Base-by-base conservation (phyloP, 1,284 basidiomycete species). In the Cutaneotrichosporon sp. region DNA sequence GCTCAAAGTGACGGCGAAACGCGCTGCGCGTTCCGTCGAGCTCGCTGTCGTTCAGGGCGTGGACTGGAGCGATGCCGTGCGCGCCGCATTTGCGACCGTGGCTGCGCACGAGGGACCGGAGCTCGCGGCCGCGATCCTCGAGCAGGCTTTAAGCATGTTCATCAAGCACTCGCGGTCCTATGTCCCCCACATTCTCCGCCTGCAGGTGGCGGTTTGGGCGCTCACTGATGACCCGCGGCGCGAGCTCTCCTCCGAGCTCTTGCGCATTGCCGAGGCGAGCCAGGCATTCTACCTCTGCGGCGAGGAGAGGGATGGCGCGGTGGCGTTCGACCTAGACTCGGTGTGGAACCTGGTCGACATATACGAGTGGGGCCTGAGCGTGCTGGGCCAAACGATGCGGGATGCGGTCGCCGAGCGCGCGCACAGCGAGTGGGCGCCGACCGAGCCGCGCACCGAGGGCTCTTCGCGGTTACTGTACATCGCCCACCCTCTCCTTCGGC, bases 331-430 rank as follows among this genome's bases (percentile, higher is more conserved):
- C 55, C 68, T 76, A 10, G 76, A 76, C 61, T 72, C 70, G 11
- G 67, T 75, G 9, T 78, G 75, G 75, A 69, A 72, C 53, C 62
- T 77, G 18, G 67, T 76, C 22, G 65, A 65, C 16, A 64, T 76
- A n/a, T 64, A 73, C 16, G 76, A 78, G 63, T 78, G 74, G 73
- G 64, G 64, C 7, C 64, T 71, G 1, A 31, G 56, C 4, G 49
- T 69, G 30, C 58, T 78, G 0, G 65, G 69, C 3, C 32, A 26
- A n/a, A 58, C 70, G 22, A 69, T 76, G 66, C 67, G 73, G 8
- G 71, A 75, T 26, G 63, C 66, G 6, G 60, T 78, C 18, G 30
- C 69, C 10, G 66, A 71, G 50, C 56, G 63, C 14, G 73, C 68
- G 2, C 49, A 62, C n/a, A 36, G 64, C 16, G 71, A 75, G 32